A percentile compares a stretch with the other conserved stretches of the same genome.
Evolutionary conservation across 1,284 basidiomycete genomes (phyloP).

Genomic region (Boletus sp.): DNA sequence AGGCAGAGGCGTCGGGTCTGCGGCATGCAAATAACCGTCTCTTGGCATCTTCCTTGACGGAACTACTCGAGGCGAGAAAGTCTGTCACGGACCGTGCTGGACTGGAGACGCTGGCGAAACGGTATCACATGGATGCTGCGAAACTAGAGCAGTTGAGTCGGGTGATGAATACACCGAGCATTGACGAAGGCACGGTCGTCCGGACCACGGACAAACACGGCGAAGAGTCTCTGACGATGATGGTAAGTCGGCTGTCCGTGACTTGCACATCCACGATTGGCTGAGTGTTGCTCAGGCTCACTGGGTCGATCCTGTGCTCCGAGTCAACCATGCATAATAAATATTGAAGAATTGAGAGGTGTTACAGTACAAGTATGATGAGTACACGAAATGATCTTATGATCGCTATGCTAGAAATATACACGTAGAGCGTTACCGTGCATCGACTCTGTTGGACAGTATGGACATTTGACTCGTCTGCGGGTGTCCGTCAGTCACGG

Average conservation of each 20-base stretch:
- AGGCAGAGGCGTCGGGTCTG: slow-evolving; percentile 45
- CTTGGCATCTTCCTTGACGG: slow-evolving; percentile 51
- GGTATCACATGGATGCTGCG: slow-evolving; percentile 55
- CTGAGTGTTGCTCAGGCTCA: slow-evolving; percentile 22
- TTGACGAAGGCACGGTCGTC: slow-evolving; percentile 48
- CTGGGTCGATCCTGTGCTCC: slow-evolving; percentile 30
- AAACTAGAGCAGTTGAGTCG: slow-evolving; percentile 55
- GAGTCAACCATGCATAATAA: neutral
- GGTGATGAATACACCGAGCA: slow-evolving; percentile 70
- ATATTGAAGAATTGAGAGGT: too few relatives aligned
- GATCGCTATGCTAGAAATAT: slow-evolving; percentile 53
- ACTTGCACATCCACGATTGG: too few relatives aligned
- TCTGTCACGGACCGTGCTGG: slow-evolving; percentile 31
- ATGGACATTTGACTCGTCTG: slow-evolving; percentile 85
- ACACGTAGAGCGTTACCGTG: slow-evolving; percentile 60
- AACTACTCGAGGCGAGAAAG: slow-evolving; percentile 68
- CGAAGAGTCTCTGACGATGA: slow-evolving; percentile 55
- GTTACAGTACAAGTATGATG: slow-evolving; percentile 13
- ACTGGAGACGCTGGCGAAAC: slow-evolving; percentile 46
- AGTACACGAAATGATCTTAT: slow-evolving; percentile 2
- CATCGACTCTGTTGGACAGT: slow-evolving; percentile 78
- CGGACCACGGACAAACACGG: slow-evolving; percentile 54
- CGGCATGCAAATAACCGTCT: slow-evolving; percentile 43
- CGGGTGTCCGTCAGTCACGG: slow-evolving; percentile 2
- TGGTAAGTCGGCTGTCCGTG: slow-evolving; percentile 38